These are phyloP conservation scores for Monilinia polystroma DNA, from an alignment of 2,329 filamentous ascomycete genomes.

Conservation along the genomic window DNA sequence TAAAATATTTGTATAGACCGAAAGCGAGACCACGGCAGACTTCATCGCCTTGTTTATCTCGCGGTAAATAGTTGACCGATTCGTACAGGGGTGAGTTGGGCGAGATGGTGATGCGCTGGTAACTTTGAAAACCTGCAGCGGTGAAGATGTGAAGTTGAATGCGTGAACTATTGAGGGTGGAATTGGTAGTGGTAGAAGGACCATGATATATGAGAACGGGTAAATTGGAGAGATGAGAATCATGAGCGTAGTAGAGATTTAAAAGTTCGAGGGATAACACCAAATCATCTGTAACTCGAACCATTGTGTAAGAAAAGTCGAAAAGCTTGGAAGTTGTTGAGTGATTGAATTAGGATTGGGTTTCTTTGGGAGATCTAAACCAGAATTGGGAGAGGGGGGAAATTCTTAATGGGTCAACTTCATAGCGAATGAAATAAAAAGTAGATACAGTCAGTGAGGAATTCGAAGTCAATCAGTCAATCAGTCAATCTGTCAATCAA, in stretches of 20 bases:
- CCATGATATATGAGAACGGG: constrained; percentile 91
- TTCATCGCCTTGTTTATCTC: constrained; percentile 94
- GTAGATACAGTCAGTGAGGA: background rate
- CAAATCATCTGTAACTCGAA: constrained; percentile 76
- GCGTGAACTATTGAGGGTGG: constrained; percentile 82
- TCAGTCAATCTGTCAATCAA: background rate
- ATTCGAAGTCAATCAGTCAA: background rate
- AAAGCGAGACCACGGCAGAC: constrained; percentile 88
- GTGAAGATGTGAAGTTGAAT: constrained; percentile 93
- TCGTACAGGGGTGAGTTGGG: constrained; percentile 89
- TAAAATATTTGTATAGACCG: constrained; percentile 90
- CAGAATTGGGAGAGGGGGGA: constrained; percentile 14
- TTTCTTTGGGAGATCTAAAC: background rate
- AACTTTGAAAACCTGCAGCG: constrained; percentile 84
- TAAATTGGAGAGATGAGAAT: constrained; percentile 77
- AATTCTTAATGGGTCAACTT: constrained; percentile 20
- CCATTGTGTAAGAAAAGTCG: constrained; percentile 60
- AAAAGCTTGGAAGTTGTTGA: constrained; percentile 28
- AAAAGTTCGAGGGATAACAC: constrained; percentile 77
- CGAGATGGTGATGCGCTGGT: constrained; percentile 86
- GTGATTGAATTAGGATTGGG: constrained; percentile 25
- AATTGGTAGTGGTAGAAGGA: constrained; percentile 83
- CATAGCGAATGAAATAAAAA: constrained; percentile 20
- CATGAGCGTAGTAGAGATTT: constrained; percentile 84
- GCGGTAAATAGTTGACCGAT: constrained; percentile 84